Evolutionary conservation across 371 early-diverging fungal species (phyloP), one percentile per base, ranked within the genome.

Genomic region (Smittium culicis): DNA sequence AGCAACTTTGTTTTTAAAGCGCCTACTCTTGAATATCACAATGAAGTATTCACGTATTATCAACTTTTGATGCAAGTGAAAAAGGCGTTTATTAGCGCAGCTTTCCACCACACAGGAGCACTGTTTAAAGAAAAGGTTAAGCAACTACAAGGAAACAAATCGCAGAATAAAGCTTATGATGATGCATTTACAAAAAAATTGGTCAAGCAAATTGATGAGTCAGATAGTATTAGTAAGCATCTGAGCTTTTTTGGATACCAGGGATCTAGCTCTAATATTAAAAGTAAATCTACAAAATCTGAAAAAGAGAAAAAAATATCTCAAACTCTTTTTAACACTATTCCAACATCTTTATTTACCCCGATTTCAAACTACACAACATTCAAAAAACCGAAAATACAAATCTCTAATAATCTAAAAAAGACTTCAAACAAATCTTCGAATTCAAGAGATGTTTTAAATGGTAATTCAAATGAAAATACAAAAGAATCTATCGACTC

Each of bases 1-100:
- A 76, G 79, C 63, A 76, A 80, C 67, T 85, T 88, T 75, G 79
- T 81, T 55, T 85, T 88, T 68, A 75, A 75, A 33, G 73, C 86
- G 71, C 86, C 87, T 0, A 82, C 82, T 16, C 74, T 88, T 25
- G 88, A 85, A 75, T 85, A 83, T 69, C 75, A 82, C 57, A 87
- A 87, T 76, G 81, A 81, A 68, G 84, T 85, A 1, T 86, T 85
- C 81, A 80, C 85, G 24, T 86, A 83, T 80, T 78, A 78, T 34
- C 86, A 88, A 64, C 75, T 88, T 34, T 68, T 85, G 28, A 79
- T 78, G 69, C 79, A 80, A 25, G 77, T 88, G 29, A 85, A 83
- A 69, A 79, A 78, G 72, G 87, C 86, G 72, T 81, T 83, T 57
- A 73, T 85, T 67, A 72, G 79, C 0, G 85, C 84, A 0, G 84